These are phyloP conservation scores for Irpex sp. DNA, from an alignment of 1,284 basidiomycete species.

Conservation along the genomic window DNA sequence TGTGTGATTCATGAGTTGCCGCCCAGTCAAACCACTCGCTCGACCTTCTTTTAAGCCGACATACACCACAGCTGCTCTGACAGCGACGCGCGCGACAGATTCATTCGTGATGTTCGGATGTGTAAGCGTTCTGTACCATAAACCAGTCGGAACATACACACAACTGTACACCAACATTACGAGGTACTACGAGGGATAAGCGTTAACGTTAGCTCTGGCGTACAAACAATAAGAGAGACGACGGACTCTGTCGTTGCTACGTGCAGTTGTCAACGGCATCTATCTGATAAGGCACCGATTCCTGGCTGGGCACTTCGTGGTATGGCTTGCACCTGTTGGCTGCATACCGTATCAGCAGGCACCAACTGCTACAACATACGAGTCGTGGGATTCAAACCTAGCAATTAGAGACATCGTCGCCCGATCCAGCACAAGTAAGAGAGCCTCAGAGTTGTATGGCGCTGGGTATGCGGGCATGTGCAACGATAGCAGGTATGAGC, in stretches of 20 bases:
- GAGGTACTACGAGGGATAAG: background rate
- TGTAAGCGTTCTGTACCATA: background rate
- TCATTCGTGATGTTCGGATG: no score
- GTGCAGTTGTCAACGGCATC: background rate
- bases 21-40: no score
- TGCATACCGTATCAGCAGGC: background rate
- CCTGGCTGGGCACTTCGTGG: background rate
- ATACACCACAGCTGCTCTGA: background rate
- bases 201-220: background rate
- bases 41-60: no score
- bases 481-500: background rate
- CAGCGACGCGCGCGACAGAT: background rate
- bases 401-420: background rate
- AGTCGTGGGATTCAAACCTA: background rate
- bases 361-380: background rate
- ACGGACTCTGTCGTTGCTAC: background rate
- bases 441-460: background rate
- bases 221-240: background rate
- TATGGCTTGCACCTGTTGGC: background rate
- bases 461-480: background rate
- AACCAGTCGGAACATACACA: background rate
- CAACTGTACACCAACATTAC: background rate
- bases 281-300: background rate
- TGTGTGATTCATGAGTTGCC: no score
- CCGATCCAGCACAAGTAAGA: background rate